Base-by-base conservation (phyloP, 495 filamentous ascomycete species). In the Penicillium riverlandense region DNA sequence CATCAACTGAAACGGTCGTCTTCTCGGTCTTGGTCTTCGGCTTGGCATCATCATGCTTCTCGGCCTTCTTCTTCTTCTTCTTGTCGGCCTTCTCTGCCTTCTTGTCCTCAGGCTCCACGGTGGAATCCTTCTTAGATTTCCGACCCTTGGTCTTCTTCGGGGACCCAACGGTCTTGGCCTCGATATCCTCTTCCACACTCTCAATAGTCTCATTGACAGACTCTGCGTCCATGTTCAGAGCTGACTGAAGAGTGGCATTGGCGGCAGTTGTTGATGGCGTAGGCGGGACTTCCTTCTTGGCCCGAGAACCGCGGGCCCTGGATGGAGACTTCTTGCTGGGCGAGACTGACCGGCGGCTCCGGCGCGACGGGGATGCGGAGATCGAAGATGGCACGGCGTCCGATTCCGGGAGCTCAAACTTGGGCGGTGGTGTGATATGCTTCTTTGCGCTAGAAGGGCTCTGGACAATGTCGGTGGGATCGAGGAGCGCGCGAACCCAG, bases 401-500 rank as follows among this genome's bases (percentile, higher is more conserved):
- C 22, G 22, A 22, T 22, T 22, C 22, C 44, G 70, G 71, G 44
- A 66, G 51, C 14, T 74, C 75, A 55, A 81, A 90, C 45, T 78
- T 80, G 16, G 86, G 86, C 10, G 86, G 86, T 2, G 83, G 74
- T 4, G 72, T 70, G 44, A 89, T 89, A 36, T 74, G 76, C 72
- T 87, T 88, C 50, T 74, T 74, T 11, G 68, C 63, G 43, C 71
- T 75, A 8, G 73, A 71, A 16, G 72, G 71, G 43, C 70, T 78
- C 42, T 76, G 68, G 12, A 79, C 83, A 11, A 88, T 72, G 15
- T 74, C 79, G 43, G 83, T 69, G 27, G 88, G 81, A 54, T 96
- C 90, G 37, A 98, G 75, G 29, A 98, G 76, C 8, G 92, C 92
- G 37, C 75, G 76, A 44, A 98, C 88, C 94, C 94, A 98, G 32